A percentile compares a stretch with the other conserved stretches of the same genome.
These are phyloP conservation scores for Dryas drummondii DNA, from an alignment of 306 rosid species.

Conservation along the genomic window DNA sequence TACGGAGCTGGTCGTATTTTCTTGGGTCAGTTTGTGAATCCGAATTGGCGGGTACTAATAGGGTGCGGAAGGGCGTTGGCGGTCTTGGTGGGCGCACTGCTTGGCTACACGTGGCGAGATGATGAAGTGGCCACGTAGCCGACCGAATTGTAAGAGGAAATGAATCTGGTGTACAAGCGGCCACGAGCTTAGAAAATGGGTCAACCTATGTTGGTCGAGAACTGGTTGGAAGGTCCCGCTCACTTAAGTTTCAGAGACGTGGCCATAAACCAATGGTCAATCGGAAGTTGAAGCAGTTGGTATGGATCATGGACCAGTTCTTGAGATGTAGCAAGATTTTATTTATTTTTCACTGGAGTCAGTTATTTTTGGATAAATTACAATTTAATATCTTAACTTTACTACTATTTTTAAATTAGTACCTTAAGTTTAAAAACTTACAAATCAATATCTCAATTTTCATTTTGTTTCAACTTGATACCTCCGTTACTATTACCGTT, in stretches of 20 bases:
- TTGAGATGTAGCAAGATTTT: too few relatives aligned
- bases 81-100: neutral
- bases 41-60: neutral
- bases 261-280: neutral
- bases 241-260: neutral
- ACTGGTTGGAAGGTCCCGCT: neutral
- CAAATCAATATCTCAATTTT: too few relatives aligned
- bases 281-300: neutral
- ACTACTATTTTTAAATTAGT: too few relatives aligned
- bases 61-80: neutral
- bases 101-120: neutral
- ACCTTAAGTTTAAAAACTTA: too few relatives aligned
- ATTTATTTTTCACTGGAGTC: too few relatives aligned
- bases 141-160: neutral
- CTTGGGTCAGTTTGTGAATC: conserved; percentile 10
- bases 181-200: conserved; percentile 9
- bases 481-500: too few relatives aligned
- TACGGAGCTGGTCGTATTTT: neutral
- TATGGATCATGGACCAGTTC: neutral
- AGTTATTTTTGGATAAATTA: too few relatives aligned
- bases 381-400: too few relatives aligned
- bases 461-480: too few relatives aligned
- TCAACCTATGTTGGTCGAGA: neutral
- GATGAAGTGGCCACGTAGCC: conserved; percentile 2
- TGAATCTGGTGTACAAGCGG: conserved; percentile 16